Evolutionary conservation across 208 protist species (phyloP).

Genomic region (Leishmania turanica): DNA sequence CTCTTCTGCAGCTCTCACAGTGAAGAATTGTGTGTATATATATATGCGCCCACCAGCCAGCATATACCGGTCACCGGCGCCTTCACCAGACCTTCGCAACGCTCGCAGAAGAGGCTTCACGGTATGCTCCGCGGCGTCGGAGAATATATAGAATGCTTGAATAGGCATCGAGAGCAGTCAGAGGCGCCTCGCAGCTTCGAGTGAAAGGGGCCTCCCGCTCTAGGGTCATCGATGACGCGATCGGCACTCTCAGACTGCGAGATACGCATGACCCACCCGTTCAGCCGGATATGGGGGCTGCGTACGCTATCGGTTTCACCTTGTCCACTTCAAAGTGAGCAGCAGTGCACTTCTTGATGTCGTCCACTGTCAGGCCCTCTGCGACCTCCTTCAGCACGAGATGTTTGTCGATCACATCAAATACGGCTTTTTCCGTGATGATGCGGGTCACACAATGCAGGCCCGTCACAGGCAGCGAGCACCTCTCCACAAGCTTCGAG

Average conservation of each 20-base stretch:
- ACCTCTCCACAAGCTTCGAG: slow-evolving; percentile 95
- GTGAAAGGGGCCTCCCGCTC: neutral
- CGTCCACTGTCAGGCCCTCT: slow-evolving; percentile 92
- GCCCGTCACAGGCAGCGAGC: slow-evolving; percentile 94
- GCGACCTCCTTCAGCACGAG: slow-evolving; percentile 93
- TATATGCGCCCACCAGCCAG: neutral
- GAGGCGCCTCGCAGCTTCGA: neutral
- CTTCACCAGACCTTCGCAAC: neutral
- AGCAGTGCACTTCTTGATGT: slow-evolving; percentile 87
- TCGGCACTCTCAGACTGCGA: no score
- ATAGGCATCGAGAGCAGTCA: neutral
- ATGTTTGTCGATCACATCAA: slow-evolving; percentile 91
- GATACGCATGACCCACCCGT: neutral
- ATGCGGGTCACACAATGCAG: slow-evolving; percentile 91
- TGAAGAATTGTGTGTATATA: neutral
- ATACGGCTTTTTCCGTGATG: slow-evolving; percentile 97
- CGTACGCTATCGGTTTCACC: slow-evolving; percentile 81
- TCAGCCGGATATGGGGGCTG: slow-evolving; percentile 41
- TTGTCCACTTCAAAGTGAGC: slow-evolving; percentile 63
- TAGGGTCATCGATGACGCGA: neutral
- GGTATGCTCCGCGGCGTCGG: no score
- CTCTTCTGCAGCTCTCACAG: neutral
- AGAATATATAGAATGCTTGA: neutral
- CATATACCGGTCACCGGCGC: neutral
- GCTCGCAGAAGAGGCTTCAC: neutral